Percentiles rank a stretch among this genome's conserved stretches.
Evolutionary conservation across 352 stramenopile species (phyloP).

Genomic region (Phytophthora hybrid): DNA sequence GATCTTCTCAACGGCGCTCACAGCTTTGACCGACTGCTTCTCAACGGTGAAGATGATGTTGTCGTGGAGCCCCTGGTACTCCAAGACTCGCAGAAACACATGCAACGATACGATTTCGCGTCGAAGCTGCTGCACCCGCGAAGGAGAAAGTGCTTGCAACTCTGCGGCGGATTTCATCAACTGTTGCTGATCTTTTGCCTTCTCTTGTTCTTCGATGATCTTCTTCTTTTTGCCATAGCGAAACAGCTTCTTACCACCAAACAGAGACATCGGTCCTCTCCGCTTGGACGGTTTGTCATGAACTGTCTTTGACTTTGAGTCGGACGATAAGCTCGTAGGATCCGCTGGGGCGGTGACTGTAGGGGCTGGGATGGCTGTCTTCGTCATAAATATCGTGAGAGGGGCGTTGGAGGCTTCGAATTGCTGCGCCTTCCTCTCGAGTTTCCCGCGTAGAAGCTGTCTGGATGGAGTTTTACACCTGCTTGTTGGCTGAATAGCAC

Average conservation of each 20-base stretch:
- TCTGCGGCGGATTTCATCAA: conserved; percentile 8
- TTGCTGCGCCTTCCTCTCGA: conserved; percentile 45
- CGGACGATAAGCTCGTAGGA: background rate
- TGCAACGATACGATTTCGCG: conserved; percentile 34
- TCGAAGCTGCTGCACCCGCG: conserved; percentile 28
- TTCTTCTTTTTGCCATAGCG: conserved; percentile 39
- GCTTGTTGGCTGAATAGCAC: conserved; percentile 47
- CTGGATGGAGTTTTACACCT: conserved; percentile 35
- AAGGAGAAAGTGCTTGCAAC: conserved; percentile 35
- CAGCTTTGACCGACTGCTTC: conserved; percentile 26
- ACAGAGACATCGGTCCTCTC: conserved; percentile 19
- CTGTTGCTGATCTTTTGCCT: conserved; percentile 14
- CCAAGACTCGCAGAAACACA: conserved; percentile 43
- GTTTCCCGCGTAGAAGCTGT: conserved; percentile 25
- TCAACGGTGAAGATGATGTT: conserved; percentile 33
- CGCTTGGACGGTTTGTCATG: conserved; percentile 17
- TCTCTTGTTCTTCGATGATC: conserved; percentile 23
- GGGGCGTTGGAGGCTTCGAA: conserved; percentile 38
- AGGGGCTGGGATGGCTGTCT: conserved; percentile 19
- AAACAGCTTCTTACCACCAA: conserved; percentile 38
- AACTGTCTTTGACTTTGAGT: background rate
- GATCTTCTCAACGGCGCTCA: conserved; percentile 25
- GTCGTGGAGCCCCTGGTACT: conserved; percentile 30
- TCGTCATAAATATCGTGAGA: conserved; percentile 44
- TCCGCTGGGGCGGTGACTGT: background rate